Conservation (phyloP, 2,329 filamentous ascomycete genomes). For the Colletotrichum sp. region DNA sequence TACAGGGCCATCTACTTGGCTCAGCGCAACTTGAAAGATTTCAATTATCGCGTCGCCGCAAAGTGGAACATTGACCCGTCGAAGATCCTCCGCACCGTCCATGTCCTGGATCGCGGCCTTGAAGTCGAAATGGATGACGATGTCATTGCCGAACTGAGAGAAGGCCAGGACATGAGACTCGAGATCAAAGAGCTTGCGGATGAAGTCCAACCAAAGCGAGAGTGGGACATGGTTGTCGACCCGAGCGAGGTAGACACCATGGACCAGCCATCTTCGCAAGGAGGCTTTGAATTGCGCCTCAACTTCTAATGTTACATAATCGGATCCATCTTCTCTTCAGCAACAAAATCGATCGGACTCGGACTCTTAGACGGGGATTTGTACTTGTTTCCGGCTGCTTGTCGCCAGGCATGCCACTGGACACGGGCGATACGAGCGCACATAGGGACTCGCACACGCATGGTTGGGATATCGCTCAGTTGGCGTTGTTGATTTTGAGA, state of each 20-base stretch:
- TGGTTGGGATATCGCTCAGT: conserved; percentile 20
- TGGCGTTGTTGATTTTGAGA: conserved; percentile 25
- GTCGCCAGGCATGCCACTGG: conserved; percentile 3
- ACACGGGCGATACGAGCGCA: conserved; percentile 1
- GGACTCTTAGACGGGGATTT: neutral
- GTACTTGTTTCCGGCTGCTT: neutral
- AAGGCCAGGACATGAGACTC: conserved; percentile 90
- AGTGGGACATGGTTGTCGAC: conserved; percentile 69
- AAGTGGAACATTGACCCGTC: conserved; percentile 84
- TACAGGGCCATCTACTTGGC: conserved; percentile 87
- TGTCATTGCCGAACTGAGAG: conserved; percentile 79
- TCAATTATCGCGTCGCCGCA: conserved; percentile 73
- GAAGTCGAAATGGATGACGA: conserved; percentile 92
- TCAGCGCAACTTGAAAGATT: conserved; percentile 76
- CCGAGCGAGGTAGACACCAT: conserved; percentile 42
- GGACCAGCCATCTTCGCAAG: conserved; percentile 32
- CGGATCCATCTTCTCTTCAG: conserved; percentile 4
- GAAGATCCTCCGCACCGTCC: conserved; percentile 74
- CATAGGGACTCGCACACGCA: conserved; percentile 13
- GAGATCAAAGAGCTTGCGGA: conserved; percentile 61
- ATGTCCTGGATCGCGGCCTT: conserved; percentile 75
- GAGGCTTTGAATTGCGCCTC: conserved; percentile 51
- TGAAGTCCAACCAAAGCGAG: conserved; percentile 51
- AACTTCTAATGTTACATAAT: conserved; percentile 41
- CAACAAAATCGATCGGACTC: conserved; percentile 4